Conservation (phyloP, 257 asterid species). For the Echites panduratus region DNA sequence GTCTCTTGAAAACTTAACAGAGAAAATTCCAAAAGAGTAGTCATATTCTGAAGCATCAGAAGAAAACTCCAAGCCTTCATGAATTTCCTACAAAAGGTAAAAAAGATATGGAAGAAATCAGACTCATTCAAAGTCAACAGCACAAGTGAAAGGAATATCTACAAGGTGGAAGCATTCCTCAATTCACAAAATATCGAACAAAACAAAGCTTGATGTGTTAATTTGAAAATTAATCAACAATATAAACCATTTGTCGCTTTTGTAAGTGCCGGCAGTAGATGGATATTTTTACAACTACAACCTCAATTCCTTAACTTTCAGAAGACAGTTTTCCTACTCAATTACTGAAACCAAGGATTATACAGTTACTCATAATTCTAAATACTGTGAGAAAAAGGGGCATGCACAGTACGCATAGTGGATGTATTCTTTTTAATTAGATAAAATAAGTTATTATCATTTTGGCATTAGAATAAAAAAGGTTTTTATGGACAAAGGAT, state of each 20-base stretch:
- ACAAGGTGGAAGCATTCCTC: neutral
- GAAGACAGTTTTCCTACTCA: neutral
- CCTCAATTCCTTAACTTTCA: neutral
- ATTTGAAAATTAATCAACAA: neutral
- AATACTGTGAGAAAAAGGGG: no score
- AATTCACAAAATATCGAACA: neutral
- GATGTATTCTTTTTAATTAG: neutral
- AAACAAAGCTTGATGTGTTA: slow-evolving; percentile 1
- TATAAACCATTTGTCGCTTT: neutral
- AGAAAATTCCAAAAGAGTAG: slow-evolving; percentile 86
- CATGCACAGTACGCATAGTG: neutral
- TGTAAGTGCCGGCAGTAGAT: neutral
- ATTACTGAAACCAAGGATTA: neutral
- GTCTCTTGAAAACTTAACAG: slow-evolving; percentile 84
- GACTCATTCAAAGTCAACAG: neutral
- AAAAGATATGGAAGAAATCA: neutral
- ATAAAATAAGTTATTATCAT: neutral
- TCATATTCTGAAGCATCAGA: slow-evolving; percentile 43
- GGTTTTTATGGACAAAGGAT: neutral
- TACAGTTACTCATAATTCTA: neutral
- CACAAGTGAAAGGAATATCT: neutral
- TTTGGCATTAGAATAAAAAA: neutral
- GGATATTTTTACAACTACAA: neutral
- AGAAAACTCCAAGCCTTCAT: slow-evolving; percentile 83
- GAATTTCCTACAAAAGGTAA: slow-evolving; percentile 66